Base-by-base conservation (phyloP, 768 basidiomycete genomes). In the Tricholoma sp. region DNA sequence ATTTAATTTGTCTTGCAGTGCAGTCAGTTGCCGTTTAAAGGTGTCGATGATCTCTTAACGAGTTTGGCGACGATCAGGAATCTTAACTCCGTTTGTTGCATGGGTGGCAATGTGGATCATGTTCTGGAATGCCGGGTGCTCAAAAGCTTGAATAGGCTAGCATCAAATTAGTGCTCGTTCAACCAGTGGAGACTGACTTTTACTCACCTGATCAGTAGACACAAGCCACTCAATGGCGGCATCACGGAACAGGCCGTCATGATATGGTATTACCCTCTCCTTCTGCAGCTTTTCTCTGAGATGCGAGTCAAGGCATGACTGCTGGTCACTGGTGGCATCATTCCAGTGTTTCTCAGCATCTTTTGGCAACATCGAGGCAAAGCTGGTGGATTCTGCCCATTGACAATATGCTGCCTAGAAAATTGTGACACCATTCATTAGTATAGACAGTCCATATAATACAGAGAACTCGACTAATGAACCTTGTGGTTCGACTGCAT, bases 71-170 rank as follows among this genome's bases (percentile, higher is more conserved):
- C 61, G 48, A 8, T 51, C 50, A 0, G 67, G 73, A 6, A 75
- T 63, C 8, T 57, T 62, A 7, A 74, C 63, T 1, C 70, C 67
- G 20, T 63, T 47, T 0, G 61, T 70, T 0, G 74, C 74, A 2
- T 61, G 58, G 3, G 74, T 58, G 10, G 72, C 70, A 36, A 52
- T 6, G 8, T 36, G 15, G 2, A 52, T 52, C 50, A 52, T 74
- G 0, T 63, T 61, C 29, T 65, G 54, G 57, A 71, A 75, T 7
- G 56, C 44, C 0, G 66, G 68, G 48, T 76, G 67, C 8, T 74
- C 63, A 15, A 56, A 44, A 18, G 50, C 50, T 6, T 6, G 6
- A n/a, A 52, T 24, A 13, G 50, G 50, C 50, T 52, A 17, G 13
- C 15, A n/a, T 53, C 3, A 36, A 12, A 18, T 37, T 39, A 29